Base-by-base conservation (phyloP, 805 yeast genomes). In the Sungouiozyma intestinalis region DNA sequence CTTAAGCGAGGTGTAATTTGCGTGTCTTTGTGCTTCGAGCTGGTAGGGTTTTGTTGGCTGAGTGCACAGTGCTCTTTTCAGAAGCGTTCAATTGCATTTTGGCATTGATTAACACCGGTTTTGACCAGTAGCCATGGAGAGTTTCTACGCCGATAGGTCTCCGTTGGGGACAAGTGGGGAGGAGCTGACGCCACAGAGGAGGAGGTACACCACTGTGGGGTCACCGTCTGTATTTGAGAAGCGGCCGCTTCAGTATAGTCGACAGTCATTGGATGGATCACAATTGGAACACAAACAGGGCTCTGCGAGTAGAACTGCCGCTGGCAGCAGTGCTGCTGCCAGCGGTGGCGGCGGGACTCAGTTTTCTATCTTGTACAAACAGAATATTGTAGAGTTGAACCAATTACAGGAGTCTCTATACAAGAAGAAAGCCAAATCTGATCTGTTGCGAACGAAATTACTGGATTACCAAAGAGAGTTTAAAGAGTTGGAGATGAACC, bases 291-390 rank as follows among this genome's bases (percentile, higher is more conserved):
- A 6, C 11, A 24, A 11, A 24, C 29, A 24, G 9, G 29, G 29
- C 11, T 24, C 29, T 24, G 6, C 29, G 9, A 24, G 6, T 24
- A 24, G 11, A 24, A 24, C 29, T 24, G 29, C 9, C 6, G 11
- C 6, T 24, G 11, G 29, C 11, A 24, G 9, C 17, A 4, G n/a
- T n/a, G n/a, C 9, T 7, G 11, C 6, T 24, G 11, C 9, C 11
- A 24, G 17, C n/a, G 20, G 15, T 19, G 32, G 11, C 31, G 34
- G 19, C 16, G 20, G 40, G 6, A 17, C 37, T 14, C 57, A 54
- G 37, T 42, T 62, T 42, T 53, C 63, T 6, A 47, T 55, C 3
- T 57, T 57, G 32, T 61, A 62, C 36, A 56, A 55, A 31, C 60
- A 58, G 35, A 58, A 59, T 36, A 54, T 61, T 6, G 39, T 49